Evolutionary conservation across 768 basidiomycete genomes (phyloP).

Genomic region (Amanita fuliginea): DNA sequence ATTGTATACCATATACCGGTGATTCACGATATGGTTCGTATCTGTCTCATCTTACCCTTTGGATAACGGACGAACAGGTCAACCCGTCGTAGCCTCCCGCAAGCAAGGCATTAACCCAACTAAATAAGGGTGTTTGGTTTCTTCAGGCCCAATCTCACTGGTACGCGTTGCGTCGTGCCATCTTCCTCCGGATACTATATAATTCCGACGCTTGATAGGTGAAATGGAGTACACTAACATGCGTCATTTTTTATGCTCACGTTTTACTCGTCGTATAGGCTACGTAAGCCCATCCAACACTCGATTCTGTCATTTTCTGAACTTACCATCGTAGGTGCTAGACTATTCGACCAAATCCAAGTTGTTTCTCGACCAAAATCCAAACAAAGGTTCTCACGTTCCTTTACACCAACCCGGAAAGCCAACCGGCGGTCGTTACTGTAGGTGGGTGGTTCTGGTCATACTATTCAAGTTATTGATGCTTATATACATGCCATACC

Average conservation of each 20-base stretch:
- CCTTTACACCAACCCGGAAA: constrained; percentile 58
- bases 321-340: constrained; percentile 17
- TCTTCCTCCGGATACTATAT: not conserved
- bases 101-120: constrained; percentile 40
- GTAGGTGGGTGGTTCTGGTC: constrained; percentile 26
- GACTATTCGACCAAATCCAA: constrained; percentile 42
- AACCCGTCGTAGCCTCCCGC: constrained; percentile 37
- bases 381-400: constrained; percentile 57
- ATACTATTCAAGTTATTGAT: too few relatives aligned
- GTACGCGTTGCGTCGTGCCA: constrained; percentile 15
- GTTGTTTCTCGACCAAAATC: constrained; percentile 45
- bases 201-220: not conserved
- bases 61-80: too few relatives aligned
- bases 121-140: constrained; percentile 41
- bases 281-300: constrained; percentile 21
- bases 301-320: not conserved
- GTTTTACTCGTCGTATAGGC: constrained; percentile 14
- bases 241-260: not conserved
- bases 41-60: too few relatives aligned
- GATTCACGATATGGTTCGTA: too few relatives aligned
- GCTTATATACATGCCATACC: too few relatives aligned
- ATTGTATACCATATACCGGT: constrained; percentile 34
- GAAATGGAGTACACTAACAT: constrained; percentile 32
- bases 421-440: constrained; percentile 30
- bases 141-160: constrained; percentile 49